These are phyloP conservation scores for Asterophora parasitica DNA, from an alignment of 768 basidiomycete genomes.

Conservation along the genomic window DNA sequence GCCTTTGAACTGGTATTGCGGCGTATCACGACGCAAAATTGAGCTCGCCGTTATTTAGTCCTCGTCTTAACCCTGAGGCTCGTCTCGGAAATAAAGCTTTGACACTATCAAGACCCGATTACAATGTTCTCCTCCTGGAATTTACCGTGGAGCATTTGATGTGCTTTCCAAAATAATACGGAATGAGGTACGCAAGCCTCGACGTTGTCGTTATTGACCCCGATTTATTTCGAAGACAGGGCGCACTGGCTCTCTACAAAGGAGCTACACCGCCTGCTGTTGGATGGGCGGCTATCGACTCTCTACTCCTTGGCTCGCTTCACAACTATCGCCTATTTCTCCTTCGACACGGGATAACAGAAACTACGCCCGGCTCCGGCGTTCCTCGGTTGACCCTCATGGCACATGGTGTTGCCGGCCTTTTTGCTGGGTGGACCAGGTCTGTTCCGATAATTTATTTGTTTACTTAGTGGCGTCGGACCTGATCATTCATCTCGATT, in stretches of 20 bases:
- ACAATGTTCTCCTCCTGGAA: slow-evolving; percentile 63
- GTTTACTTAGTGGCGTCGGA: slow-evolving; percentile 1
- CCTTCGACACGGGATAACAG: slow-evolving; percentile 48
- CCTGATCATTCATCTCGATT: slow-evolving; percentile 6
- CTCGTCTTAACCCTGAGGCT: neutral
- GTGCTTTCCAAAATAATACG: slow-evolving; percentile 51
- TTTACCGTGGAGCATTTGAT: slow-evolving; percentile 58
- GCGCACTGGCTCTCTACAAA: slow-evolving; percentile 64
- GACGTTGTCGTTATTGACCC: neutral
- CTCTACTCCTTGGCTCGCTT: slow-evolving; percentile 61
- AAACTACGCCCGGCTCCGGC: slow-evolving; percentile 39
- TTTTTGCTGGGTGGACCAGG: slow-evolving; percentile 70
- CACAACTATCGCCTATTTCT: slow-evolving; percentile 69
- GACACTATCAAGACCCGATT: slow-evolving; percentile 72
- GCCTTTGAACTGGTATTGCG: neutral
- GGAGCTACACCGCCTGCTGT: slow-evolving; percentile 69
- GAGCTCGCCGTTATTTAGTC: slow-evolving; percentile 4
- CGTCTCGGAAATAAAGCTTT: slow-evolving; percentile 37
- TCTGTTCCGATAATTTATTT: slow-evolving; percentile 22
- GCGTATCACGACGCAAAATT: neutral
- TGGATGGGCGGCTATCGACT: slow-evolving; percentile 72
- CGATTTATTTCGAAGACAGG: slow-evolving; percentile 29
- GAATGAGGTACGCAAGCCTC: slow-evolving; percentile 46
- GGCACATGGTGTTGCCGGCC: slow-evolving; percentile 63
- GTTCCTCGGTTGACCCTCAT: slow-evolving; percentile 51